These are phyloP conservation scores for Rhodotorula babjevae DNA, from an alignment of 768 basidiomycete species.

Conservation along the genomic window DNA sequence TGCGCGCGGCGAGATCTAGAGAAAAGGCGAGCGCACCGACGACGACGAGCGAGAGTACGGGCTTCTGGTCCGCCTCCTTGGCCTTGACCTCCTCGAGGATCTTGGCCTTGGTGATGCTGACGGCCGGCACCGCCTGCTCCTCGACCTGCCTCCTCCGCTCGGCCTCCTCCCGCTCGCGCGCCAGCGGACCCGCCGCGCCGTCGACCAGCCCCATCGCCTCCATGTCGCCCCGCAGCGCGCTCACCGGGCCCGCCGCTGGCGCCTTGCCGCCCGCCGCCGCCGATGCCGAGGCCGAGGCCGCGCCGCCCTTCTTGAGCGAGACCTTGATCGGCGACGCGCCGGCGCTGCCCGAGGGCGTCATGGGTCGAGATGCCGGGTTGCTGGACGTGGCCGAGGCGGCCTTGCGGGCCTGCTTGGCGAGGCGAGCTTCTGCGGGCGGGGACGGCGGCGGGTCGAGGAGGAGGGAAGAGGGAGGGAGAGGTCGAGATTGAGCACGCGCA, in stretches of 20 bases:
- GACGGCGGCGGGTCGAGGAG: not conserved
- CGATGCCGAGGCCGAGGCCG: no score
- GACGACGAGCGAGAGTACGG: constrained; percentile 77
- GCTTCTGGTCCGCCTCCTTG: constrained; percentile 55
- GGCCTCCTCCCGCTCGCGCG: constrained; percentile 58
- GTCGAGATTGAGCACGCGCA: constrained; percentile 34
- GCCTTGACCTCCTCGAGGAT: constrained; percentile 71
- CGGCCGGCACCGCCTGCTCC: constrained; percentile 58
- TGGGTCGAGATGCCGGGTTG: not conserved
- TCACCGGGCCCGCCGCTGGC: constrained; percentile 1
- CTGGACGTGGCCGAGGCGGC: not conserved
- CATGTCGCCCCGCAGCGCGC: constrained; percentile 18
- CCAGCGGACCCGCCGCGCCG: constrained; percentile 62
- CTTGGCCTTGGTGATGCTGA: constrained; percentile 70
- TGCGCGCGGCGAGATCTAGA: not conserved
- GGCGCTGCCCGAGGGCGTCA: not conserved
- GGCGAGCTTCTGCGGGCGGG: constrained; percentile 24
- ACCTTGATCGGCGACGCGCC: not conserved
- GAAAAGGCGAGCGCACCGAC: constrained; percentile 63
- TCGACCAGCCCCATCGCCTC: constrained; percentile 22
- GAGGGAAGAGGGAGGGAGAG: constrained; percentile 1
- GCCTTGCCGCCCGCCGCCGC: not conserved
- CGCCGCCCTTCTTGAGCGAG: not conserved
- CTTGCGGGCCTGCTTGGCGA: constrained; percentile 17
- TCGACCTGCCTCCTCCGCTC: constrained; percentile 49